Percentiles rank a stretch among this genome's conserved stretches.
Evolutionary conservation across 148 eudicot species (phyloP).

Genomic region (Bassia scoparia): DNA sequence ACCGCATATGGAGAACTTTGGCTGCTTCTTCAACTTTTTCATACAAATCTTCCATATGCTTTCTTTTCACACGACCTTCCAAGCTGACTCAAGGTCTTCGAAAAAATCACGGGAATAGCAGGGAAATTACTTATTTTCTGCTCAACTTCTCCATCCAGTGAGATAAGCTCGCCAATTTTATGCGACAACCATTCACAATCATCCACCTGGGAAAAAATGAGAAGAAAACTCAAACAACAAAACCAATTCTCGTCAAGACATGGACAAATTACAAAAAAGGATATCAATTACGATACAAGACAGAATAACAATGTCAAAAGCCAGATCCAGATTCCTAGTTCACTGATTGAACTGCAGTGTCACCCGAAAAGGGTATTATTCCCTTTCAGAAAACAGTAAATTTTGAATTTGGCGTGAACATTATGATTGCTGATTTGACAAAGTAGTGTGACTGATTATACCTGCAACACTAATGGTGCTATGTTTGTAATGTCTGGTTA

Average conservation of each 20-base stretch:
- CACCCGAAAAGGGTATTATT: not conserved
- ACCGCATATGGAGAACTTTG: constrained; percentile 67
- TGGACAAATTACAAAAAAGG: not conserved
- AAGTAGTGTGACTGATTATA: not conserved
- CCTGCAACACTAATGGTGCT: not conserved
- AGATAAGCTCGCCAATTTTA: constrained; percentile 74
- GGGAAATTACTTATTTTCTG: constrained; percentile 46
- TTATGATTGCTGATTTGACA: not conserved
- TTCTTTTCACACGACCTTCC: constrained; percentile 91
- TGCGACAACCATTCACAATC: constrained; percentile 66
- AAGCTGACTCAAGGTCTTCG: constrained; percentile 82
- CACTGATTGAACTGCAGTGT: not conserved
- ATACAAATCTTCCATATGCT: constrained; percentile 65
- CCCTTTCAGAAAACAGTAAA: not conserved
- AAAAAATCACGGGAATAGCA: constrained; percentile 68
- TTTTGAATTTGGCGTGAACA: not conserved
- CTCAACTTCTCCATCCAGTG: constrained; percentile 64
- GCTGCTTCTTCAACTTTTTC: constrained; percentile 84
- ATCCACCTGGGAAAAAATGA: constrained; percentile 45
- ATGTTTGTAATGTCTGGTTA: not conserved
- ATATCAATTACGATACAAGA: not conserved
- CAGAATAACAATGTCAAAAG: not conserved
- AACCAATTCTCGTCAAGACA: not conserved
- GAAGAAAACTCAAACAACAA: constrained; percentile 8
- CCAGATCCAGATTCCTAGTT: not conserved